Conservation (phyloP, 164 flowering plant species). For the Nelumbo lutea region DNA sequence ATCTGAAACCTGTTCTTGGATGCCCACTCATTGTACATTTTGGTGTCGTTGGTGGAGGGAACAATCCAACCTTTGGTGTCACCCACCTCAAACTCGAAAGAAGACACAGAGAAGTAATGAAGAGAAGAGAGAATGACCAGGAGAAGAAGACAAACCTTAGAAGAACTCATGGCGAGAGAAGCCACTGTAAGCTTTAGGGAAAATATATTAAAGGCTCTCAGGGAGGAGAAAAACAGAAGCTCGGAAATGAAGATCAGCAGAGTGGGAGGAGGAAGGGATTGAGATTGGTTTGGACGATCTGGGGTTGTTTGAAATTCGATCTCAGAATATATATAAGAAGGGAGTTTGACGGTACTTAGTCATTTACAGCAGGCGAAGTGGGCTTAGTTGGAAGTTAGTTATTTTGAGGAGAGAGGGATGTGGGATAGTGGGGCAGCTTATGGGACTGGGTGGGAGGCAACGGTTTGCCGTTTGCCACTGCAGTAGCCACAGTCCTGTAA, state of each 20-base stretch:
- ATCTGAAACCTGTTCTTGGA: slow-evolving; percentile 46
- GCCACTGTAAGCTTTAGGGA: neutral
- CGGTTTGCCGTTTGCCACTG: neutral
- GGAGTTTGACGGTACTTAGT: too few relatives aligned
- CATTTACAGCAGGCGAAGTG: neutral
- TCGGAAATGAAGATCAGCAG: neutral
- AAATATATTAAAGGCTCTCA: neutral
- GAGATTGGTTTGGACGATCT: too few relatives aligned
- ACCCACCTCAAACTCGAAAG: slow-evolving; percentile 40
- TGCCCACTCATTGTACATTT: slow-evolving; percentile 58
- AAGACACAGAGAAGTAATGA: slow-evolving; percentile 14
- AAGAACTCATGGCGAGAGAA: neutral
- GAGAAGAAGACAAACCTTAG: slow-evolving; percentile 12
- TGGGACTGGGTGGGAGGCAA: neutral
- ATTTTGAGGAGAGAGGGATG: neutral
- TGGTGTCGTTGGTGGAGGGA: slow-evolving; percentile 36
- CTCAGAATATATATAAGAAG: too few relatives aligned
- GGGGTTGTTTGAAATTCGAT: too few relatives aligned
- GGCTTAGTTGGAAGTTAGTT: neutral
- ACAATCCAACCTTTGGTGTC: slow-evolving; percentile 43
- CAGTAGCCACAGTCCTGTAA: too few relatives aligned
- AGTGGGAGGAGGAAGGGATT: neutral
- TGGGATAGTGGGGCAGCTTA: neutral
- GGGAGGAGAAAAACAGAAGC: neutral
- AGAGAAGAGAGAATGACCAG: slow-evolving; percentile 15